Percentiles rank a stretch among this genome's conserved stretches.
These are phyloP conservation scores for Spiromastix sp. DNA, from an alignment of 2,329 filamentous ascomycete genomes.

Conservation along the genomic window DNA sequence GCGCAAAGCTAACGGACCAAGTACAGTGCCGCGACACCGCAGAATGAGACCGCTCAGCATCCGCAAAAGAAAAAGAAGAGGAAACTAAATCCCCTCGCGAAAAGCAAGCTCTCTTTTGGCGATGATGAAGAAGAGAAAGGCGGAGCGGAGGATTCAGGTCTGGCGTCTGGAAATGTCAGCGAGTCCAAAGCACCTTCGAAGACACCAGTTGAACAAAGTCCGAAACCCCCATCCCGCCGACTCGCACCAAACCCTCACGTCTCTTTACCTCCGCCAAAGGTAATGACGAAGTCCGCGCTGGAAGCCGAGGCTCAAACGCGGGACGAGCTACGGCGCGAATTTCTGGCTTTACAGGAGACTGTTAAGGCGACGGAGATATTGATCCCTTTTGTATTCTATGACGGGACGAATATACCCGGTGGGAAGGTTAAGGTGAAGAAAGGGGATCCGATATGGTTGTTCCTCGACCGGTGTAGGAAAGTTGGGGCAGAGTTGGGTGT, in stretches of 20 bases:
- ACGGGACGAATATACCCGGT: slow-evolving; percentile 80
- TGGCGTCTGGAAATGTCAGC: slow-evolving; percentile 23
- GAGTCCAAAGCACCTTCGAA: slow-evolving; percentile 29
- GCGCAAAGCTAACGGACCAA: slow-evolving; percentile 42
- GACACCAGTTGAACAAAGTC: slow-evolving; percentile 23
- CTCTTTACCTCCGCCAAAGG: slow-evolving; percentile 51
- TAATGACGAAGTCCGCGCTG: slow-evolving; percentile 63
- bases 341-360: slow-evolving; percentile 68
- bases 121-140: slow-evolving; percentile 56
- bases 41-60: slow-evolving; percentile 25
- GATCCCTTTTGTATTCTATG: slow-evolving; percentile 94
- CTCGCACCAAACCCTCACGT: slow-evolving; percentile 36
- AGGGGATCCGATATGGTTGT: slow-evolving; percentile 85
- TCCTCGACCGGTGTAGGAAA: slow-evolving; percentile 83
- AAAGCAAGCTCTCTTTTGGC: slow-evolving; percentile 51
- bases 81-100: slow-evolving; percentile 42
- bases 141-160: slow-evolving; percentile 32
- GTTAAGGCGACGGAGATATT: slow-evolving; percentile 83
- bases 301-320: slow-evolving; percentile 69
- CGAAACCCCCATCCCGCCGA: slow-evolving; percentile 19
- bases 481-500: slow-evolving; percentile 76
- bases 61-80: slow-evolving; percentile 48
- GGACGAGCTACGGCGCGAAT: slow-evolving; percentile 67
- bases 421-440: slow-evolving; percentile 82
- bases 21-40: slow-evolving; percentile 45